phyloP scores from a whole-genome alignment of 495 filamentous ascomycete genomes.

The Terfezia claveryi region DNA sequence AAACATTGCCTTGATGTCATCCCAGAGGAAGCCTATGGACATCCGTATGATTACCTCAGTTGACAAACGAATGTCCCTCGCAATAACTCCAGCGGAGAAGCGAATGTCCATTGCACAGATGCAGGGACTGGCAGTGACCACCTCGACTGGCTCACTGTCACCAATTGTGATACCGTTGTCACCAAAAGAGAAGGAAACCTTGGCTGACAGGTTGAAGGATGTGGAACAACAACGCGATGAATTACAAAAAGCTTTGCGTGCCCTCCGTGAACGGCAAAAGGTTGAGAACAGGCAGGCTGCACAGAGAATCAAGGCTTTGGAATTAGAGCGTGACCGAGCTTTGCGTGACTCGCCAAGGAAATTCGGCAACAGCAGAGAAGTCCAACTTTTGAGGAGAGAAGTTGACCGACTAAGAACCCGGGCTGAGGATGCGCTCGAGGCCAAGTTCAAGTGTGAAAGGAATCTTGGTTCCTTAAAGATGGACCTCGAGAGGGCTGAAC shows the following conservation, averaged over 20 bases:
- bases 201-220: slow-evolving; percentile 70
- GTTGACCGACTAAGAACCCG: slow-evolving; percentile 65
- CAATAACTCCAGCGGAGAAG: neutral
- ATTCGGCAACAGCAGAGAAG: slow-evolving; percentile 62
- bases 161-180: neutral
- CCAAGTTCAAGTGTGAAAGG: slow-evolving; percentile 92
- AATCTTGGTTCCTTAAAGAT: slow-evolving; percentile 81
- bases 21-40: neutral
- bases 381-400: slow-evolving; percentile 55
- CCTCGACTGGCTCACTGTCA: neutral
- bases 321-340: slow-evolving; percentile 56
- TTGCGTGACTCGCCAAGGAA: slow-evolving; percentile 45
- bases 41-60: neutral
- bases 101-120: neutral
- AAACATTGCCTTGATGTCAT: slow-evolving; percentile 29
- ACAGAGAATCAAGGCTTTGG: slow-evolving; percentile 51
- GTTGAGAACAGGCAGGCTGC: slow-evolving; percentile 58
- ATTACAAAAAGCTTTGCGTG: slow-evolving; percentile 63
- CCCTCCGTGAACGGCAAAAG: slow-evolving; percentile 68
- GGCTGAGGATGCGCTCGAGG: slow-evolving; percentile 86
- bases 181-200: slow-evolving; percentile 28
- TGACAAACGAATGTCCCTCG: neutral
- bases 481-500: slow-evolving; percentile 87
- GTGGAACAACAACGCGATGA: slow-evolving; percentile 86
- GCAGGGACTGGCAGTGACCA: slow-evolving; percentile 1